These are phyloP conservation scores for Bryum argenteum DNA, from an alignment of 225 moss, liverwort and hornwort species.

Conservation along the genomic window DNA sequence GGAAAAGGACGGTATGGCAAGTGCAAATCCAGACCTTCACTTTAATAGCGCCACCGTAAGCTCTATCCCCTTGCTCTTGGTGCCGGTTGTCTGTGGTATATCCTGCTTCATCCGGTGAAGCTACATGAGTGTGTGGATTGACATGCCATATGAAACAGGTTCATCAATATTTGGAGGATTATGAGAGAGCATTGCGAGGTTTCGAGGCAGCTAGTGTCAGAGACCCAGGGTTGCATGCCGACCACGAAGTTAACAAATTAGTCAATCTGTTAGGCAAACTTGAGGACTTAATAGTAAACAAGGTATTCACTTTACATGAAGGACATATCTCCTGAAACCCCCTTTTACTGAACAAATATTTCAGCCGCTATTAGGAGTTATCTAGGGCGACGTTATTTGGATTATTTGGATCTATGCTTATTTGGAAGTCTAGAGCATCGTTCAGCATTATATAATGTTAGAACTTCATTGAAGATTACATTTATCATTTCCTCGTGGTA, in stretches of 20 bases:
- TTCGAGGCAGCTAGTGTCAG: slow-evolving; percentile 63
- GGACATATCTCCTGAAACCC: slow-evolving; percentile 8
- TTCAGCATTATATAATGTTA: not conserved
- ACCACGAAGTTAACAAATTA: slow-evolving; percentile 64
- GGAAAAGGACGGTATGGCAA: slow-evolving; percentile 65
- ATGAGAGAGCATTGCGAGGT: slow-evolving; percentile 66
- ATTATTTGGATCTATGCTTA: slow-evolving; percentile 23
- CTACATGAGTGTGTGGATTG: slow-evolving; percentile 19
- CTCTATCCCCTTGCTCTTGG: slow-evolving; percentile 16
- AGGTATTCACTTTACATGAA: slow-evolving; percentile 25
- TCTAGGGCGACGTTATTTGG: slow-evolving; percentile 1
- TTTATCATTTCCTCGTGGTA: not conserved
- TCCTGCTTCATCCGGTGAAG: slow-evolving; percentile 12
- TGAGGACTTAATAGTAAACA: slow-evolving; percentile 55
- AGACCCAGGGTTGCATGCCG: slow-evolving; percentile 66
- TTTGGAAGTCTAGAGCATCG: slow-evolving; percentile 3
- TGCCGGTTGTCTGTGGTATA: slow-evolving; percentile 5
- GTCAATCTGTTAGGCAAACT: slow-evolving; percentile 60
- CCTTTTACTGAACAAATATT: not conserved
- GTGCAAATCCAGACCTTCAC: slow-evolving; percentile 70
- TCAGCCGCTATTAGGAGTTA: not conserved
- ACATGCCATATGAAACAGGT: slow-evolving; percentile 47
- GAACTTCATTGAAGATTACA: not conserved
- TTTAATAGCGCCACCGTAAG: slow-evolving; percentile 73
- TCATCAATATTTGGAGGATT: slow-evolving; percentile 70